Evolutionary conservation across 2,329 filamentous ascomycete species (phyloP).

Genomic region (Exophiala spinifera): DNA sequence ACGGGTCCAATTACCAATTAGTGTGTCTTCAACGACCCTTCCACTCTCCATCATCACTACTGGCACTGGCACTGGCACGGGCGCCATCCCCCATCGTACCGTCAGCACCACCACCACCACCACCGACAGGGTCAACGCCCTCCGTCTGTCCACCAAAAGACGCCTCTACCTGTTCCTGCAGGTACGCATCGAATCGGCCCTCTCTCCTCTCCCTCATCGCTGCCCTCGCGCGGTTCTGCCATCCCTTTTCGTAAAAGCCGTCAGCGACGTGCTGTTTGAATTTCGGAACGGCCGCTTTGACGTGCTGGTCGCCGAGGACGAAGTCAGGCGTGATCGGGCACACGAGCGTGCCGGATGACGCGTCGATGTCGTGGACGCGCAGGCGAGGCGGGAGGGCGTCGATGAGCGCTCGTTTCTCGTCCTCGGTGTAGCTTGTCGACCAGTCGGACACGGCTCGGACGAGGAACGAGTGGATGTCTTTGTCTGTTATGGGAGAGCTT

Average conservation of each 20-base stretch:
- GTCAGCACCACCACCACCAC: constrained; percentile 10
- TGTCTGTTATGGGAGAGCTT: constrained; percentile 20
- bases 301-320: constrained; percentile 20
- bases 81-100: neutral
- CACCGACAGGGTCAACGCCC: no score
- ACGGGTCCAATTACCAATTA: no score
- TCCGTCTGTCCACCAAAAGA: constrained; percentile 51
- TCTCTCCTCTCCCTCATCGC: constrained; percentile 52
- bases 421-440: constrained; percentile 21
- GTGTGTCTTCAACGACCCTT: no score
- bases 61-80: no score
- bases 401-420: constrained; percentile 25
- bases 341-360: constrained; percentile 4
- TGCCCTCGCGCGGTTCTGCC: constrained; percentile 53
- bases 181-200: constrained; percentile 57
- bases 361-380: constrained; percentile 18
- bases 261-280: constrained; percentile 56
- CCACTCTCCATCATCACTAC: no score
- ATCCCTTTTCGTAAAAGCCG: constrained; percentile 57
- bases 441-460: constrained; percentile 22
- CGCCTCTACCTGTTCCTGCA: constrained; percentile 53
- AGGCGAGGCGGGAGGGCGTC: constrained; percentile 18
- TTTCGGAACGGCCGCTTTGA: constrained; percentile 30
- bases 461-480: constrained; percentile 25
- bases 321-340: constrained; percentile 21